Evolutionary conservation across 1,284 basidiomycete species (phyloP).

Genomic region (Phaffia rhodozyma): DNA sequence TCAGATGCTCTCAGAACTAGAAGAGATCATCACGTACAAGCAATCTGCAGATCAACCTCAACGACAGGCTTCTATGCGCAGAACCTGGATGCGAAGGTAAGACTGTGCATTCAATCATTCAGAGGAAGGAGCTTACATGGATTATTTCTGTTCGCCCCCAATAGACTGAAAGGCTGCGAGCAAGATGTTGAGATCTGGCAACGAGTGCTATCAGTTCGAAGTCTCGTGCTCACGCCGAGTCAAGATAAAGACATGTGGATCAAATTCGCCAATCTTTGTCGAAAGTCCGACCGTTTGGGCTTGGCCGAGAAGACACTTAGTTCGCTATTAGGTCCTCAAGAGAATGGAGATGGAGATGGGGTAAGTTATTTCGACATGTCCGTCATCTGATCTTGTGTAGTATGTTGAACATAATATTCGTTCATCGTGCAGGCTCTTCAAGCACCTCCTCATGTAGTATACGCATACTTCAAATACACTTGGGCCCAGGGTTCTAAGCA

Average conservation of each 20-base stretch:
- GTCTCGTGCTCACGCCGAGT: conserved; percentile 82
- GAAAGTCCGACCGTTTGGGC: conserved; percentile 71
- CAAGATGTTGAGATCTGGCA: conserved; percentile 99
- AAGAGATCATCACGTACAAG: conserved; percentile 96
- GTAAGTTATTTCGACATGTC: conserved; percentile 19
- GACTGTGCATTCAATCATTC: conserved; percentile 17
- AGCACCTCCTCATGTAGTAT: conserved; percentile 91
- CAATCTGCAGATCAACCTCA: conserved; percentile 88
- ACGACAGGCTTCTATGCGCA: conserved; percentile 69
- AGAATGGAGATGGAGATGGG: conserved; percentile 30
- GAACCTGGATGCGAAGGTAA: conserved; percentile 89
- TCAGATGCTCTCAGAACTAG: conserved; percentile 96
- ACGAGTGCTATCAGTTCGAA: conserved; percentile 88
- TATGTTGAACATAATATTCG: conserved; percentile 30
- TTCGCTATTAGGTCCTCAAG: conserved; percentile 59
- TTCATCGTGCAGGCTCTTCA: conserved; percentile 46
- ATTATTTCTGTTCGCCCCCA: conserved; percentile 17
- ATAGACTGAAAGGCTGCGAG: conserved; percentile 85
- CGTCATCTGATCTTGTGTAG: conserved; percentile 4
- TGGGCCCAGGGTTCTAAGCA: conserved; percentile 77
- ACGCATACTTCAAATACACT: conserved; percentile 92
- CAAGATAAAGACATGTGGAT: conserved; percentile 98
- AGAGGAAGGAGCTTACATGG: conserved; percentile 2
- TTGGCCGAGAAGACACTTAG: conserved; percentile 96
- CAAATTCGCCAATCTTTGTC: conserved; percentile 77